Evolutionary conservation across 2,329 filamentous ascomycete genomes (phyloP).

Genomic region (Passalora sequoiae): DNA sequence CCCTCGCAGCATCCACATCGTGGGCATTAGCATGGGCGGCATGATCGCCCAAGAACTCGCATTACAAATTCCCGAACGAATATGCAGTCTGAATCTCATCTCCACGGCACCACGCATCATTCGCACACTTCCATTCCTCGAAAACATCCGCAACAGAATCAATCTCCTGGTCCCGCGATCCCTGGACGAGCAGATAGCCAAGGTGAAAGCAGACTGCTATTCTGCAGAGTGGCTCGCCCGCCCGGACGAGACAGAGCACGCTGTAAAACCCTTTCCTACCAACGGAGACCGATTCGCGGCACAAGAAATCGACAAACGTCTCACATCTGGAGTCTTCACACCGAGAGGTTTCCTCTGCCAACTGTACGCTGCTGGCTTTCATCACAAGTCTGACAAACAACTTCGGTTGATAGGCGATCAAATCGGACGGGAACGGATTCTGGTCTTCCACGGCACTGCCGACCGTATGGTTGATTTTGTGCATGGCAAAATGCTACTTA

Average conservation of each 20-base stretch:
- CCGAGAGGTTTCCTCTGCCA: conserved; percentile 68
- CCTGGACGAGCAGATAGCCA: conserved; percentile 60
- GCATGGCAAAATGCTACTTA: conserved; percentile 64
- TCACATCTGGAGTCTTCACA: conserved; percentile 56
- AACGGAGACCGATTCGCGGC: conserved; percentile 82
- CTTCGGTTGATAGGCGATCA: conserved; percentile 60
- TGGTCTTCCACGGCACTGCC: conserved; percentile 68
- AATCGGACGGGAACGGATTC: conserved; percentile 67
- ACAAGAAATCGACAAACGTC: conserved; percentile 68
- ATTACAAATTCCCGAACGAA: conserved; percentile 44
- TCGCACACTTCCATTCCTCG: conserved; percentile 48
- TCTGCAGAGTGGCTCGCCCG: conserved; percentile 55
- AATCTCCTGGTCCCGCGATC: conserved; percentile 63
- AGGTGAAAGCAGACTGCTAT: conserved; percentile 64
- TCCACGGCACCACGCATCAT: conserved; percentile 47
- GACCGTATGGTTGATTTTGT: conserved; percentile 74
- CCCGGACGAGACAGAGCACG: conserved; percentile 51
- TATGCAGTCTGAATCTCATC: conserved; percentile 47
- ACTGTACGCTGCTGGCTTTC: conserved; percentile 72
- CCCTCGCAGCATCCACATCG: conserved; percentile 58
- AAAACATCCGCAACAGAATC: conserved; percentile 58
- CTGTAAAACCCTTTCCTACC: conserved; percentile 55
- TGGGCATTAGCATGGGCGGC: conserved; percentile 79
- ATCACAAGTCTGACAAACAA: conserved; percentile 66
- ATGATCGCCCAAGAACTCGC: conserved; percentile 86